Conservation (phyloP, 1,139 yeast species). For the Candida sp. region DNA sequence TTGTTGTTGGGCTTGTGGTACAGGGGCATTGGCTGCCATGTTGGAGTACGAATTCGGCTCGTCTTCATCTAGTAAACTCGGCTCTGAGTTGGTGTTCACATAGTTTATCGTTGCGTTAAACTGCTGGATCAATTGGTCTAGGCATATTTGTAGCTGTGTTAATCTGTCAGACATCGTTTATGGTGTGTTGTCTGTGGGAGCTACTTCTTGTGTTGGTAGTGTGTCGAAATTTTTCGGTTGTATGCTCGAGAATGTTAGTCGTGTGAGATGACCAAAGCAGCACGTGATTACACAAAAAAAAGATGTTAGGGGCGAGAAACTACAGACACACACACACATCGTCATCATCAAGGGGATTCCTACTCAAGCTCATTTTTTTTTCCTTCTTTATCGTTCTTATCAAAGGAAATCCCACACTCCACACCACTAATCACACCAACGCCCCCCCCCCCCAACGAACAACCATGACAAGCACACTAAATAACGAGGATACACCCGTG, state of each 20-base stretch:
- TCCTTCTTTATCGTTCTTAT: not conserved
- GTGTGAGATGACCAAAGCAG: not conserved
- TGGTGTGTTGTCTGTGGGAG: not conserved
- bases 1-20: constrained; percentile 39
- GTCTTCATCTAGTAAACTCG: constrained; percentile 42
- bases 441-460: too few species aligned
- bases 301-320: not conserved
- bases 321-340: not conserved
- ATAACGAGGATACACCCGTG: constrained; percentile 34
- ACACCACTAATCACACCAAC: not conserved
- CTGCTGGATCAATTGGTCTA: constrained; percentile 92
- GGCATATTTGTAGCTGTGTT: constrained; percentile 89
- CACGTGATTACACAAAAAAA: not conserved
- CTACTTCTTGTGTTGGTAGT: not conserved
- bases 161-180: constrained; percentile 75
- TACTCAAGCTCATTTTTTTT: not conserved
- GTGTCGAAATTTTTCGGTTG: not conserved
- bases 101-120: constrained; percentile 91
- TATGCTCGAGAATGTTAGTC: not conserved
- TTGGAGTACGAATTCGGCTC: constrained; percentile 43
- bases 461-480: not conserved
- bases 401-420: not conserved
- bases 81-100: constrained; percentile 58
- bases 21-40: constrained; percentile 49
- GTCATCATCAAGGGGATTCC: not conserved